These are phyloP conservation scores for Globisporangium radiosum DNA, from an alignment of 352 stramenopile species.

Conservation along the genomic window DNA sequence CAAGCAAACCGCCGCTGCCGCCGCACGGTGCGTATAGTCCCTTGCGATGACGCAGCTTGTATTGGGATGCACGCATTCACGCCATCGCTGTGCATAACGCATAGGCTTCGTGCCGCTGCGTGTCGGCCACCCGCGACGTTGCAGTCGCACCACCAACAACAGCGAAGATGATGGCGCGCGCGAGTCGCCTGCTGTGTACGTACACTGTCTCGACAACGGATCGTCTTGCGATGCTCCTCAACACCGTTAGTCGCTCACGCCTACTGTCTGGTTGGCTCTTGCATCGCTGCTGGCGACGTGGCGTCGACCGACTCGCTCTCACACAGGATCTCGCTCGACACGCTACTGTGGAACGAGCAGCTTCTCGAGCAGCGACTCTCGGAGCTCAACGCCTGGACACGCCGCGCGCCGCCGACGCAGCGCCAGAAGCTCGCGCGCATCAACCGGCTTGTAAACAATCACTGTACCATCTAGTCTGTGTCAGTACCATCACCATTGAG, in stretches of 20 bases:
- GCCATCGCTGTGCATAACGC: background rate
- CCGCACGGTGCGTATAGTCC: conserved; percentile 28
- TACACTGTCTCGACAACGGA: background rate
- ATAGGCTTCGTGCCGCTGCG: conserved; percentile 57
- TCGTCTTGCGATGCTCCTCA: background rate
- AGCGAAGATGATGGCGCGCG: conserved; percentile 15
- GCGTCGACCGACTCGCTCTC: background rate
- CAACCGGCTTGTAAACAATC: conserved; percentile 51
- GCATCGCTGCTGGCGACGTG: too few relatives aligned
- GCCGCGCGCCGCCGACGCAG: conserved; percentile 37
- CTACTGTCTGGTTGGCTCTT: background rate
- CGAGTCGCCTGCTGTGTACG: conserved; percentile 25
- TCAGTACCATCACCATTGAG: conserved; percentile 5
- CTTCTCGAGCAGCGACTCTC: conserved; percentile 58
- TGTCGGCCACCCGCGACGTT: conserved; percentile 28
- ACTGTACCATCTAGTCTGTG: background rate
- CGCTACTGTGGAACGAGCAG: conserved; percentile 57
- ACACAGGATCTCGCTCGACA: conserved; percentile 64
- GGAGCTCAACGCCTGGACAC: conserved; percentile 58
- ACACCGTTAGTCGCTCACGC: background rate
- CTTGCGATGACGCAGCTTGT: background rate
- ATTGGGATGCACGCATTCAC: background rate
- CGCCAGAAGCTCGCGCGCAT: conserved; percentile 61
- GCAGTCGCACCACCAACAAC: conserved; percentile 7
- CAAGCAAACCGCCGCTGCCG: conserved; percentile 43